These are phyloP conservation scores for Zygoascus meyerae DNA, from an alignment of 1,139 yeast species.

Conservation along the genomic window DNA sequence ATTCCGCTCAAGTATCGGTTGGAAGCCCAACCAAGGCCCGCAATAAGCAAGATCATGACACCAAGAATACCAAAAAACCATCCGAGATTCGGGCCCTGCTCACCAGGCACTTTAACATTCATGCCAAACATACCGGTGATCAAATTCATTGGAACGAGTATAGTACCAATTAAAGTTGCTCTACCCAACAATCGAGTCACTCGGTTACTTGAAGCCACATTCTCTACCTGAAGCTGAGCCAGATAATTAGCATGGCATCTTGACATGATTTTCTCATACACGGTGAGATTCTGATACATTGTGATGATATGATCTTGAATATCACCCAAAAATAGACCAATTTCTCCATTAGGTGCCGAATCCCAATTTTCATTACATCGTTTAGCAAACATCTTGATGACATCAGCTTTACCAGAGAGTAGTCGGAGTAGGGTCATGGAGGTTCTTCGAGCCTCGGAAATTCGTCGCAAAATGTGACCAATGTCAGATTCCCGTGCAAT, in stretches of 20 bases:
- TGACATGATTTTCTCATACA: slow-evolving; percentile 88
- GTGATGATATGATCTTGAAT: slow-evolving; percentile 96
- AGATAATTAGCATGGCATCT: slow-evolving; percentile 87
- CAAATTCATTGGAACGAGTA: slow-evolving; percentile 82
- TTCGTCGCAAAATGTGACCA: slow-evolving; percentile 58
- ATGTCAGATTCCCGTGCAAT: slow-evolving; percentile 59
- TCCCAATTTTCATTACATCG: slow-evolving; percentile 72
- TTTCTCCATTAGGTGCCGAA: slow-evolving; percentile 39
- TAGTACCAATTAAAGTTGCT: slow-evolving; percentile 85
- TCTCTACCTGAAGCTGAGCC: slow-evolving; percentile 91
- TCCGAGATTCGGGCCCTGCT: slow-evolving; percentile 36
- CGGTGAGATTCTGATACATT: slow-evolving; percentile 83
- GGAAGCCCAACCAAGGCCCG: slow-evolving; percentile 22
- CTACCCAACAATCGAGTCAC: slow-evolving; percentile 84
- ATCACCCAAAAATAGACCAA: slow-evolving; percentile 78
- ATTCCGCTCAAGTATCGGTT: slow-evolving; percentile 21
- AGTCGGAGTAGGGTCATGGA: slow-evolving; percentile 91
- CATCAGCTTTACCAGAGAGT: slow-evolving; percentile 93
- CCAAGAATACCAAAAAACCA: slow-evolving; percentile 71
- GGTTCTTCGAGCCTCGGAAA: slow-evolving; percentile 83
- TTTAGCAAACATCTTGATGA: slow-evolving; percentile 93
- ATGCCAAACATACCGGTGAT: slow-evolving; percentile 93
- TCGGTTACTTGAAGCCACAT: slow-evolving; percentile 75
- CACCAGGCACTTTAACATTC: slow-evolving; percentile 78
- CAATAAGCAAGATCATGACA: slow-evolving; percentile 23